Evolutionary conservation across 1,284 basidiomycete species (phyloP).

Genomic region (Blastosporella zonata): DNA sequence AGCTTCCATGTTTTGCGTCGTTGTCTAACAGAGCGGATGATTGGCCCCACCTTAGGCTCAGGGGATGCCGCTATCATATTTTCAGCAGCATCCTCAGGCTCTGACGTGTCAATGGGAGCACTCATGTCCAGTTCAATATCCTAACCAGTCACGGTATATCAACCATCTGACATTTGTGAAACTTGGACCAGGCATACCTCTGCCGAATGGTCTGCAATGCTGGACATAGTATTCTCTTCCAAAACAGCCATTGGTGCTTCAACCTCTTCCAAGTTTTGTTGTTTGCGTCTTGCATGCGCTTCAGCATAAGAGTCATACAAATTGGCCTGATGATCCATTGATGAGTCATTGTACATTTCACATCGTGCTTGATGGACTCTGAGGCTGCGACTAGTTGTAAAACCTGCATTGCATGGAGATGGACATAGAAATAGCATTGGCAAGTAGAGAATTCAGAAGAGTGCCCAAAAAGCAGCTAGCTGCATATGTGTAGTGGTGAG

Average conservation of each 20-base stretch:
- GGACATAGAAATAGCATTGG: neutral
- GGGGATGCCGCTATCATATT: too few species aligned
- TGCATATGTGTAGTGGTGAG: too few species aligned
- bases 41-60: too few species aligned
- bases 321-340: neutral
- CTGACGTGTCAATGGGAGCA: too few species aligned
- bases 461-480: too few species aligned
- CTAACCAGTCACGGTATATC: too few species aligned
- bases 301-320: neutral
- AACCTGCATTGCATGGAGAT: neutral
- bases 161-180: too few species aligned
- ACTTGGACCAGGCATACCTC: too few species aligned
- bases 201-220: neutral
- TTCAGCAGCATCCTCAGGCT: too few species aligned
- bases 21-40: neutral
- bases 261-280: neutral
- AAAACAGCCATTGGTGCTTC: too few species aligned
- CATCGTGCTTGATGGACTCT: neutral
- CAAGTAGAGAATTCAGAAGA: neutral
- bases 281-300: neutral
- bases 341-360: neutral
- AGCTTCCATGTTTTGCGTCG: conserved; percentile 10
- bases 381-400: neutral
- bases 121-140: conserved; percentile 8
- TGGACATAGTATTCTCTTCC: neutral